Evolutionary conservation across 1,139 yeast species (phyloP).

Genomic region (Nematodospora anomalae): DNA sequence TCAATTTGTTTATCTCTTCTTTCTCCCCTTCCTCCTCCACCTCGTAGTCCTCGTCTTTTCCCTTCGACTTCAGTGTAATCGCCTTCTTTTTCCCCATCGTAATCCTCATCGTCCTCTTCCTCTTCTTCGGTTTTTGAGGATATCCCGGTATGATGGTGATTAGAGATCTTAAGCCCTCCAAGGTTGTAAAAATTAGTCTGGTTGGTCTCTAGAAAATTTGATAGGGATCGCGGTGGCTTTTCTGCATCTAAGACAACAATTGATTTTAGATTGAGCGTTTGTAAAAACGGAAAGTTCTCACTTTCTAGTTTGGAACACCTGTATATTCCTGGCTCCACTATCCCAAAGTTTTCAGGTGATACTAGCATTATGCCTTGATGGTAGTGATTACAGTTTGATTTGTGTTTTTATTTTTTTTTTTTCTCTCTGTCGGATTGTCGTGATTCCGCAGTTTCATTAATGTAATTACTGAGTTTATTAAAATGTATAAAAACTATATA

Average conservation of each 20-base stretch:
- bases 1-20: slow-evolving; percentile 3
- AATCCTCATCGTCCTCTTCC: slow-evolving; percentile 21
- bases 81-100: neutral
- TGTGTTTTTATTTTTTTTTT: neutral
- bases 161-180: slow-evolving; percentile 45
- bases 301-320: slow-evolving; percentile 55
- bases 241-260: slow-evolving; percentile 69
- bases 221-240: slow-evolving; percentile 59
- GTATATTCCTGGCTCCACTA: slow-evolving; percentile 72
- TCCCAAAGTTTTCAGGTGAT: slow-evolving; percentile 77
- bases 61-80: neutral
- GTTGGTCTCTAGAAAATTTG: slow-evolving; percentile 46
- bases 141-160: slow-evolving; percentile 40
- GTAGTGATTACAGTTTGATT: neutral
- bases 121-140: slow-evolving; percentile 10
- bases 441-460: no score
- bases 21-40: neutral
- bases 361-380: slow-evolving; percentile 51
- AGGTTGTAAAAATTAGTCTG: slow-evolving; percentile 46
- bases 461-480: no score
- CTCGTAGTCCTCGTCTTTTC: no score
- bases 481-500: no score
- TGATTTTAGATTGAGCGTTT: slow-evolving; percentile 58
- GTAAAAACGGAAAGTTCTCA: slow-evolving; percentile 64
- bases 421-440: neutral